Base-by-base conservation (phyloP, 2,329 filamentous ascomycete genomes). In the Penicillium sp. region DNA sequence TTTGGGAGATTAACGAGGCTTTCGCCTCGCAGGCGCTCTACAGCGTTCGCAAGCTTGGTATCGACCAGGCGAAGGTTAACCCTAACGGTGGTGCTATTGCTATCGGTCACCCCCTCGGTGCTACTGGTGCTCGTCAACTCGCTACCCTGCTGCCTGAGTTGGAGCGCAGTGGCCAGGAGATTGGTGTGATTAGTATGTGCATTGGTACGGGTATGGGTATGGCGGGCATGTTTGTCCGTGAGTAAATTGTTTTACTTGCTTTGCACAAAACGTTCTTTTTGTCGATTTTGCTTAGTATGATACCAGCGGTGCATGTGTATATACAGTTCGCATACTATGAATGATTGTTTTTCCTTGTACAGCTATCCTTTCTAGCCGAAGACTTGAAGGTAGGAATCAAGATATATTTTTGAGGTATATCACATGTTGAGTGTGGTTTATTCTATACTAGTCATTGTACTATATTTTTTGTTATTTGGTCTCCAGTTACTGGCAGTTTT, bases 1-100 rank as follows among this genome's bases (percentile, higher is more conserved):
- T 94, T 10, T 97, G 92, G 92, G 92, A 97, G 80, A 89, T 97
- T 75, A 97, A 97, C 74, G 92, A 97, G 82, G 85, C 85, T 15
- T 87, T 87, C 71, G 85, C 84, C 5, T 82, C 79, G 48, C 85
- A 87, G 68, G 83, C 84, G 39, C 68, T 87, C 51, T 84, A 96
- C 76, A 92, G 88, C 66, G 77, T 93, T 45, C 79, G 91, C 59
- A 82, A 85, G 67, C 63, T 80, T 23, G 68, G 84, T 69, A 64
- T 86, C 77, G 82, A 87, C 65, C 76, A 84, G 54, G 84, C 84
- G 8, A 87, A 84, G 75, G 89, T 97, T 19, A 97, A 97, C 76
- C 91, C 91, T 0, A 92, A 95, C 67, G 93, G 93, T 59, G 92
- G 93, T 33, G 93, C 92, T 2, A 96, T 97, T 73, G 92, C 93